Base-by-base conservation (phyloP, 371 early-diverging fungal genomes). In the Phascolomyces articulosus region DNA sequence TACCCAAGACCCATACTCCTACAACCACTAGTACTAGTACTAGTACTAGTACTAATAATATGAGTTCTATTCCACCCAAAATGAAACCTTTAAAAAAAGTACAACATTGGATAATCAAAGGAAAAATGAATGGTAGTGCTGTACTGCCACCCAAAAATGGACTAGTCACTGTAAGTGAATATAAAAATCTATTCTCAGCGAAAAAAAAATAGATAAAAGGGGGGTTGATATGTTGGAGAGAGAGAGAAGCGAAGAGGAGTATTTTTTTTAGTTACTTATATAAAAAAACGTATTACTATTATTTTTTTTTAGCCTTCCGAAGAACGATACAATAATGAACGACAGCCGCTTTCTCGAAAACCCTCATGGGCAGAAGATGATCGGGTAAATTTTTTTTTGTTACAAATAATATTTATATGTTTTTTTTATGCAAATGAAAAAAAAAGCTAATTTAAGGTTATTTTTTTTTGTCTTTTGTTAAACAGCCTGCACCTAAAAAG, bases 21-120 rank as follows among this genome's bases (percentile, higher is more conserved):
- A 29, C 38, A 21, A 47, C 15, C 62, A 15, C 26, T 48, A 15
- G 40, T n/a, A n/a, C n/a, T n/a, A n/a, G n/a, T n/a, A n/a, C n/a
- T n/a, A n/a, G n/a, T n/a, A n/a, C n/a, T n/a, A n/a, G n/a, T n/a
- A n/a, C n/a, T n/a, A n/a, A n/a, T n/a, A n/a, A n/a, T 23, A 34
- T 11, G 20, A 40, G n/a, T 21, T 27, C 18, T 28, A 57, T 31
- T 18, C 63, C n/a, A 41, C 60, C 44, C 27, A 61, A 51, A 40
- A 61, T 51, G 53, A 65, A 69, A 20, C 75, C 73, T 23, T 41
- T 73, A 28, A 71, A 70, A 44, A 76, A 76, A 47, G 63, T 64
- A 3, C 70, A 72, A 28, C 67, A 67, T 31, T 67, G 65, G 69
- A 69, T 66, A 20, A 49, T 40, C 29, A 69, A 67, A 44, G 67